Evolutionary conservation across 2,329 filamentous ascomycete genomes (phyloP).

Genomic region (Colletotrichum brevisporum): DNA sequence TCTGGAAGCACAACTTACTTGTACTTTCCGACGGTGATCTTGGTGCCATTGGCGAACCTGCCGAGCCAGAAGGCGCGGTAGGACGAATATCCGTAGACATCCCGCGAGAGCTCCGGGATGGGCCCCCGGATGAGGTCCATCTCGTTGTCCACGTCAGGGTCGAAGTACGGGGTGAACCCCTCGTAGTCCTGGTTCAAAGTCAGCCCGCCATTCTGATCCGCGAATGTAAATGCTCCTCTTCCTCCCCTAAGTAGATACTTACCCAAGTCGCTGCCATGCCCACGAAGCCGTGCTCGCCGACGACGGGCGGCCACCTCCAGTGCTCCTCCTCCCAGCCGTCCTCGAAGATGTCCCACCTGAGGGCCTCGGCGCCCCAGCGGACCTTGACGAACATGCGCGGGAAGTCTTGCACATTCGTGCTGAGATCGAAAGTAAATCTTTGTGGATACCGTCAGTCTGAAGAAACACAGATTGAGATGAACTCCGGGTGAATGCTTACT

Average conservation of each 20-base stretch:
- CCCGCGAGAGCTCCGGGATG: slow-evolving; percentile 15
- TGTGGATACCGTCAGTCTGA: neutral
- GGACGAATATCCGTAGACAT: slow-evolving; percentile 10
- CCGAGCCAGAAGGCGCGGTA: slow-evolving; percentile 38
- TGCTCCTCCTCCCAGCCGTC: slow-evolving; percentile 53
- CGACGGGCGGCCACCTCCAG: slow-evolving; percentile 58
- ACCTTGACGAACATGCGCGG: slow-evolving; percentile 20
- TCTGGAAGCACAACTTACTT: neutral
- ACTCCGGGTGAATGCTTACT: slow-evolving; percentile 5
- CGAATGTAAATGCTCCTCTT: neutral
- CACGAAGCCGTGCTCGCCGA: slow-evolving; percentile 55
- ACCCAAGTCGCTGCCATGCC: slow-evolving; percentile 46
- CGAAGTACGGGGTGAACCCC: slow-evolving; percentile 1
- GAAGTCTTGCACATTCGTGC: slow-evolving; percentile 28
- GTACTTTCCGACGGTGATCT: slow-evolving; percentile 36
- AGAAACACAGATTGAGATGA: no score
- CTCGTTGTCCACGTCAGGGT: slow-evolving; percentile 28
- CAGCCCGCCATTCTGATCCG: neutral
- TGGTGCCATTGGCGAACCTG: slow-evolving; percentile 20
- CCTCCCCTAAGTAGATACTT: neutral
- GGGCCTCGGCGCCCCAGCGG: slow-evolving; percentile 27
- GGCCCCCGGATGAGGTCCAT: slow-evolving; percentile 30
- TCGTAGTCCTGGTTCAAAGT: slow-evolving; percentile 20
- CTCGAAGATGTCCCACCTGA: slow-evolving; percentile 52
- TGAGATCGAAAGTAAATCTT: slow-evolving; percentile 39